phyloP scores from a whole-genome alignment of 495 filamentous ascomycete genomes.

The Glonium stellatum region DNA sequence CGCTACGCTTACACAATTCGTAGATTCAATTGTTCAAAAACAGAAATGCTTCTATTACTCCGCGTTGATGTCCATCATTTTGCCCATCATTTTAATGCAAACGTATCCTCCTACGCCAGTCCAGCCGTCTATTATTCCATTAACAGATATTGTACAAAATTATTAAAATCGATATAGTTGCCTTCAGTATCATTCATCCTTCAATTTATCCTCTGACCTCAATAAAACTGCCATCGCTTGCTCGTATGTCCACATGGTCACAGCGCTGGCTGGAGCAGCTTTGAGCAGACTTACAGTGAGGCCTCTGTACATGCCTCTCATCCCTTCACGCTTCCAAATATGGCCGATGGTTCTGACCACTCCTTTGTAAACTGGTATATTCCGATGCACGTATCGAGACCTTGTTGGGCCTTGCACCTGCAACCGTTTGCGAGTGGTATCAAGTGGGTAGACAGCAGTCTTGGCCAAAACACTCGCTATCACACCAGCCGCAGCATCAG shows the following conservation, averaged over 20 bases:
- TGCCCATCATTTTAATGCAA: background rate
- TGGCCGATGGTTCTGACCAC: slow-evolving; percentile 55
- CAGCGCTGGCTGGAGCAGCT: slow-evolving; percentile 86
- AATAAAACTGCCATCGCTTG: slow-evolving; percentile 38
- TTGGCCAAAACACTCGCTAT: slow-evolving; percentile 74
- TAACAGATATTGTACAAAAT: background rate
- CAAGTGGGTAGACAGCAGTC: slow-evolving; percentile 86
- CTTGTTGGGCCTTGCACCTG: slow-evolving; percentile 93
- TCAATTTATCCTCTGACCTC: slow-evolving; percentile 8
- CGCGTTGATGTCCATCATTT: background rate
- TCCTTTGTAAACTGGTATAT: slow-evolving; percentile 71
- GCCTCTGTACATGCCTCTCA: slow-evolving; percentile 78
- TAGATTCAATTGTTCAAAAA: no score
- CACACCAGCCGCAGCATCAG: slow-evolving; percentile 75
- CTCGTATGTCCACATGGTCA: slow-evolving; percentile 99
- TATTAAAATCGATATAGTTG: background rate
- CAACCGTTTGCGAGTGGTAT: slow-evolving; percentile 83
- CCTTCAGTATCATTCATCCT: background rate
- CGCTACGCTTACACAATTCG: no score
- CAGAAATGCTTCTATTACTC: background rate
- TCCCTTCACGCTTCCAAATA: slow-evolving; percentile 67
- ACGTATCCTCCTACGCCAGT: background rate
- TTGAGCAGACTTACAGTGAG: slow-evolving; percentile 85
- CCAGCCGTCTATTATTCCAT: background rate
- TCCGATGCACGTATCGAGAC: slow-evolving; percentile 67